Evolutionary conservation across 371 early-diverging fungal genomes (phyloP).

Genomic region (Rhizopus stolonifer): DNA sequence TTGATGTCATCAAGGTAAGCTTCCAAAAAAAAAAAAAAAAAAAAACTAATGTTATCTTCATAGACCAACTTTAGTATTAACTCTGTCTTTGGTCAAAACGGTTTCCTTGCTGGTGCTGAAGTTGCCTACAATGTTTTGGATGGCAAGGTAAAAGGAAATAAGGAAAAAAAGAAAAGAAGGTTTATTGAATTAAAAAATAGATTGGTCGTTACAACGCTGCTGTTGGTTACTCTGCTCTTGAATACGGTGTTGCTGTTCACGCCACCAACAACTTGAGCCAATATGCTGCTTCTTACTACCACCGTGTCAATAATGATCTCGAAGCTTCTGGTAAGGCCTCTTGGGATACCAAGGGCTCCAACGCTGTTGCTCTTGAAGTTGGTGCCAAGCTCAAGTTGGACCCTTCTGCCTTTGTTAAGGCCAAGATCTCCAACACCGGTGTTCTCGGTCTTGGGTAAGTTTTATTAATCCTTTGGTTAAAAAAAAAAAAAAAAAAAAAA

Average conservation of each 20-base stretch:
- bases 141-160: slow-evolving; percentile 55
- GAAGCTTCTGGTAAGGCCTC: slow-evolving; percentile 94
- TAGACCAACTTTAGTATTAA: slow-evolving; percentile 52
- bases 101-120: slow-evolving; percentile 90
- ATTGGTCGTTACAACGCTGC: slow-evolving; percentile 85
- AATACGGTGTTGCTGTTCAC: slow-evolving; percentile 87
- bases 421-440: slow-evolving; percentile 95
- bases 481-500: too few relatives aligned
- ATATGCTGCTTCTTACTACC: slow-evolving; percentile 93
- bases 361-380: slow-evolving; percentile 86
- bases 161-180: not conserved
- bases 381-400: slow-evolving; percentile 94
- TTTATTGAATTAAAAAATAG: slow-evolving; percentile 27
- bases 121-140: slow-evolving; percentile 88
- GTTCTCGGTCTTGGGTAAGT: slow-evolving; percentile 80
- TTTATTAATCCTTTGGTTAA: too few relatives aligned
- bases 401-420: slow-evolving; percentile 88
- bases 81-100: slow-evolving; percentile 70
- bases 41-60: not conserved
- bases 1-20: slow-evolving; percentile 50
- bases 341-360: slow-evolving; percentile 81
- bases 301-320: slow-evolving; percentile 84
- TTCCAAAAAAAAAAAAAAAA: too few relatives aligned
- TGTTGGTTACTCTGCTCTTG: slow-evolving; percentile 82
- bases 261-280: slow-evolving; percentile 70